Evolutionary conservation across 129 eudicot species (phyloP).

Genomic region (Oenanthe sinensis): DNA sequence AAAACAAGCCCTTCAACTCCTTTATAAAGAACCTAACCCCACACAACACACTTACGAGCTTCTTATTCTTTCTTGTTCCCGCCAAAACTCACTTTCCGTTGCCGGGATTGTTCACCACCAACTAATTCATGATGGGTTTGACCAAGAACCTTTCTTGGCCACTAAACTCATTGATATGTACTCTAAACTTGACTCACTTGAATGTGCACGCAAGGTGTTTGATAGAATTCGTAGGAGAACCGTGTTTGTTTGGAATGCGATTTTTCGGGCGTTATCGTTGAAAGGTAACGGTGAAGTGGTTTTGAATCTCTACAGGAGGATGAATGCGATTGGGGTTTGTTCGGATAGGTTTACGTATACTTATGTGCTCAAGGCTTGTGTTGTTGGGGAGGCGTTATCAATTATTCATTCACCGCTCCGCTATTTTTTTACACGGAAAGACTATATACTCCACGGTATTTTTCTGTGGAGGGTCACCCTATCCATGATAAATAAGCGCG

Average conservation of each 20-base stretch:
- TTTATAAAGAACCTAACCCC: constrained; percentile 56
- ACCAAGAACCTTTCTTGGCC: constrained; percentile 65
- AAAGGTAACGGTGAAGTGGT: constrained; percentile 69
- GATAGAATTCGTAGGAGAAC: constrained; percentile 53
- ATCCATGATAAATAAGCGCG: too few relatives aligned
- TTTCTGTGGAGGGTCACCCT: too few relatives aligned
- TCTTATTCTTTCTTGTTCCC: constrained; percentile 54
- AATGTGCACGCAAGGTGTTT: constrained; percentile 79
- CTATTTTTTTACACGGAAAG: too few relatives aligned
- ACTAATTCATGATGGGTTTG: constrained; percentile 55
- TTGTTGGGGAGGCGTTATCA: constrained; percentile 47
- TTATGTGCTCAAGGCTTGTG: constrained; percentile 84
- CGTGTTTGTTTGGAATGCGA: constrained; percentile 71
- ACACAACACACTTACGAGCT: constrained; percentile 86
- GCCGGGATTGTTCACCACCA: constrained; percentile 44
- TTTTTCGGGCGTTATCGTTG: constrained; percentile 56
- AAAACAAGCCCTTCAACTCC: constrained; percentile 60
- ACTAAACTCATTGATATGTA: constrained; percentile 78
- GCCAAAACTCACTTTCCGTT: constrained; percentile 36
- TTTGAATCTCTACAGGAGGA: constrained; percentile 34
- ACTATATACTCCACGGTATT: too few relatives aligned
- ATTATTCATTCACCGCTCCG: too few relatives aligned
- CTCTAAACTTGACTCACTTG: constrained; percentile 40
- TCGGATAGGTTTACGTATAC: constrained; percentile 93
- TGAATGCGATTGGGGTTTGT: constrained; percentile 41